Evolutionary conservation across 2,329 filamentous ascomycete species (phyloP), one percentile per base, ranked within the genome.

Genomic region (Zasmidium angulare): DNA sequence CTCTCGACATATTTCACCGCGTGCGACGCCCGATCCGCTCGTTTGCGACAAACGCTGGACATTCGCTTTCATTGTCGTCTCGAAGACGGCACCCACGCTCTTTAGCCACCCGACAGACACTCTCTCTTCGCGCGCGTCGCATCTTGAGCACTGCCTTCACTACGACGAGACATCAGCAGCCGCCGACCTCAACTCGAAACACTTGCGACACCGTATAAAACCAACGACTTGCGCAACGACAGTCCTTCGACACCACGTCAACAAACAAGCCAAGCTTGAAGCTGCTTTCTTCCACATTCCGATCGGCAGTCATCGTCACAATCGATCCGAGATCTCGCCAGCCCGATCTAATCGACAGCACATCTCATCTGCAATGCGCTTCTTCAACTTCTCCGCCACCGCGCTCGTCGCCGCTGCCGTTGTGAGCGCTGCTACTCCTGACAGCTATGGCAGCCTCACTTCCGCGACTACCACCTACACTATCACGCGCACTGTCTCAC

Each of bases 401-500:
- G 63, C 59, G 14, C 58, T 65, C 50, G 60, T 59, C 48, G 60
- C 63, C 46, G 51, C 58, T 46, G 63, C 58, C 26, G 57, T 59
- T 43, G 55, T 63, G 53, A 53, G 50, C 49, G 51, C 61, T 24
- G 46, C 56, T 31, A 59, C 63, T 29, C 59, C 58, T 17, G 52
- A 51, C 19, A 52, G 36, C 47, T 62, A 61, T 46, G 46, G 51
- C 40, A 50, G 48, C 51, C 55, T 53, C 24, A 66, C 58, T 31
- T 62, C 61, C 14, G 62, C 62, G 2, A 62, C 61, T 22, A 68
- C 63, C 40, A 70, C 68, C 46, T 65, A 63, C 59, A 66, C 64
- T 55, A 65, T 61, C 19, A 70, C 68, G 26, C 56, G 61, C 50
- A 70, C 68, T 29, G 66, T 70, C 51, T 58, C 62, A 56, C 68